Evolutionary conservation across 2,329 filamentous ascomycete genomes (phyloP), one percentile per base, ranked within the genome.

Genomic region (Exophiala bonariae): DNA sequence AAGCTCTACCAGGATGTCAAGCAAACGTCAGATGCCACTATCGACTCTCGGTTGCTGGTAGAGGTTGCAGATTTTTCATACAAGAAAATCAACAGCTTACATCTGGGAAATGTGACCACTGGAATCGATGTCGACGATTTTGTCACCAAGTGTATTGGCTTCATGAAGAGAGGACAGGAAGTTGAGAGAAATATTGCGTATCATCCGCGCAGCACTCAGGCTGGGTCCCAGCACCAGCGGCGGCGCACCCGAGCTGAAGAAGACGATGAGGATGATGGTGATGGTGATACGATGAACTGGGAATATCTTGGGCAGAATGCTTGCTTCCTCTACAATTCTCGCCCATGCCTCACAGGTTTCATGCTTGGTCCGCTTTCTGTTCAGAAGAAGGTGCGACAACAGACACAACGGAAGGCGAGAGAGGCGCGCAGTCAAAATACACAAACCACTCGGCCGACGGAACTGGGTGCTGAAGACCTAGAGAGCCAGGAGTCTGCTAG

Each of bases 71-170:
- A 96, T 55, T 69, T 95, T 3, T 85, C 87, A 0, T 85, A 86
- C 59, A 88, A 87, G 58, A 90, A 89, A 63, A 85, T 89, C 0
- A 76, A 85, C 34, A 82, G 85, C 41, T 76, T 95, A 19, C 82
- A 86, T 1, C 76, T 89, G 22, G 90, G 90, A 5, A 85, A 86
- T 59, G 72, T 79, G 2, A 81, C 82, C 2, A 82, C 86, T 41
- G 89, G 90, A 6, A 72, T 99, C 17, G 91, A 97, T 61, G 77
- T 95, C 0, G 91, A 97, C 52, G 88, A 96, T 59, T 95, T 97
- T 61, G 82, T 97, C 11, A 87, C 87, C 1, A 95, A 95, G 67
- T 92, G 87, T 65, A 89, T 95, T 50, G 81, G 80, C 3, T 97
- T 87, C 64, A 96, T 97, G 89, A 82, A 81, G 17, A 77, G 80